Evolutionary conservation across 164 flowering plant species (phyloP).

Genomic region (Paratinospora sagittata): DNA sequence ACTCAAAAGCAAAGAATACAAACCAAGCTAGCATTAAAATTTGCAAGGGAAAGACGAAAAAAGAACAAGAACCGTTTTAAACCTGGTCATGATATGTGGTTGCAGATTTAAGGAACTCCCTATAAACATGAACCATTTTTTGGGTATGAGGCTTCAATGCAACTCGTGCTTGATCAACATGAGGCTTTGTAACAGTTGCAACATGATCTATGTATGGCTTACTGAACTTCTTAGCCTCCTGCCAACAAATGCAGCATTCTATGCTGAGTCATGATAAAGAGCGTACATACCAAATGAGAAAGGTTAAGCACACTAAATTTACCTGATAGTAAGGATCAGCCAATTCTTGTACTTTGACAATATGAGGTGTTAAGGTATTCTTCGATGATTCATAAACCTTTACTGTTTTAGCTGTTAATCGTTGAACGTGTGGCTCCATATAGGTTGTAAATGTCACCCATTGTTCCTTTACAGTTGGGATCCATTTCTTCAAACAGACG

Average conservation of each 20-base stretch:
- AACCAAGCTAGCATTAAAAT: background rate
- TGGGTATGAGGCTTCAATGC: slow-evolving; percentile 68
- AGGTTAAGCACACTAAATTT: slow-evolving; percentile 5
- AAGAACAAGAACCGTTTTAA: background rate
- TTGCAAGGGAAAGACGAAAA: background rate
- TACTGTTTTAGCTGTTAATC: slow-evolving; percentile 35
- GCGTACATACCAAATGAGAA: background rate
- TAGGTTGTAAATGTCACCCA: slow-evolving; percentile 46
- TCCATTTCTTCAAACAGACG: slow-evolving; percentile 49
- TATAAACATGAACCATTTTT: slow-evolving; percentile 42
- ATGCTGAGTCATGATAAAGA: background rate
- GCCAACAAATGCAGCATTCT: slow-evolving; percentile 13
- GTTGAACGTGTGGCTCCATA: slow-evolving; percentile 59
- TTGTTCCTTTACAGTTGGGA: slow-evolving; percentile 61
- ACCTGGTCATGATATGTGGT: slow-evolving; percentile 73
- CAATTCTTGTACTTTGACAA: slow-evolving; percentile 51
- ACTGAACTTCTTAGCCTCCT: slow-evolving; percentile 71
- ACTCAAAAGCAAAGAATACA: background rate
- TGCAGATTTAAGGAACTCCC: slow-evolving; percentile 59
- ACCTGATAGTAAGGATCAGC: slow-evolving; percentile 82
- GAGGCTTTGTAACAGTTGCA: slow-evolving; percentile 63
- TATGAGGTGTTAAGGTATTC: slow-evolving; percentile 49
- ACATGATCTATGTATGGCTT: slow-evolving; percentile 74
- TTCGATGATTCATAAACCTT: slow-evolving; percentile 70
- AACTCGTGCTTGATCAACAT: slow-evolving; percentile 57